Base-by-base conservation (phyloP, 2,329 filamentous ascomycete species). In the Xylaria sp. region DNA sequence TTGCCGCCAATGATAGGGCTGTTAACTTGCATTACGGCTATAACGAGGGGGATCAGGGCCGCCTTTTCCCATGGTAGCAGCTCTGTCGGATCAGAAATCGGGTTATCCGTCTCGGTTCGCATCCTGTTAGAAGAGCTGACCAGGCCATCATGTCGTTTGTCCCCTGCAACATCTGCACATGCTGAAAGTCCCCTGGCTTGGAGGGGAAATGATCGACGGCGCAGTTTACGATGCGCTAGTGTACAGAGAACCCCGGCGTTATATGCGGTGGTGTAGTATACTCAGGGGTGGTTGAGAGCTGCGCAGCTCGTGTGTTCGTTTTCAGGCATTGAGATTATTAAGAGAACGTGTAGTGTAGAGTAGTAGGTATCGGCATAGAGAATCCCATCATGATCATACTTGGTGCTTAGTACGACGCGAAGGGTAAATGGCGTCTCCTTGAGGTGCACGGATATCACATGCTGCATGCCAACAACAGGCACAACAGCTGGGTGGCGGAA, bases 1-100 rank as follows among this genome's bases (percentile, higher is more conserved):
- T n/a, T 37, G 28, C 15, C 15, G 43, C 57, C 57, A 60, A 54
- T 47, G 14, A 5, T 28, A 49, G 47, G n/a, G 42, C 42, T 31
- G 40, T 21, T 19, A 60, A 60, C 33, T 35, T 23, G 47, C 42
- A 49, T 58, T 60, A 60, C 40, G 21, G 6, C 11, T 12, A 35
- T n/a, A 14, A 40, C 6, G 40, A 33, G 23, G 25, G 23, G 25
- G 19, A 21, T 56, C 9, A 5, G 9, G 28, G 35, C 25, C 31
- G 28, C 23, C 12, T 19, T 37, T 12, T 37, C 14, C 35, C 35
- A 37, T 37, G 35, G 35, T 3, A 37, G 5, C 35, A 37, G 14
- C 12, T 15, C 7, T 37, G 35, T 37, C 12, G 35, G 6, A 37
- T 37, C 35, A 37, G 35, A 46, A 11, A 8, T 47, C 53, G 53